Percentiles rank a stretch among this genome's conserved stretches.
These are phyloP conservation scores for Protomyces inouyei DNA, from an alignment of 1,139 yeast genomes.

Conservation along the genomic window DNA sequence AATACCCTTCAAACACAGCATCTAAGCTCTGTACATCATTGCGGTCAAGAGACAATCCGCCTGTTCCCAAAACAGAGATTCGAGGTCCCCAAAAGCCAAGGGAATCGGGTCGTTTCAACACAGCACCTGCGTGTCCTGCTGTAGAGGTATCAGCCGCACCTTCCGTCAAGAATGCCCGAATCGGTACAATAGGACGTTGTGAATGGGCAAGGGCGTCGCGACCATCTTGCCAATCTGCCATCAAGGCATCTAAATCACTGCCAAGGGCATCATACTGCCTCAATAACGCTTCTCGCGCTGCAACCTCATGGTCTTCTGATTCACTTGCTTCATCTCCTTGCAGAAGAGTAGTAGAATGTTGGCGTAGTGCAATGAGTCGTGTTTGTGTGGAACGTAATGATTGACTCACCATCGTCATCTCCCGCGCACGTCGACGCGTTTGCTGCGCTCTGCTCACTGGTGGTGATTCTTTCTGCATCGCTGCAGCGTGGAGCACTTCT, in stretches of 20 bases:
- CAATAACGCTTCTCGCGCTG: constrained; percentile 26
- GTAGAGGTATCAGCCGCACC: neutral
- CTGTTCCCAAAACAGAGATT: neutral
- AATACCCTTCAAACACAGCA: constrained; percentile 6
- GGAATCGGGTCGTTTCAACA: constrained; percentile 5
- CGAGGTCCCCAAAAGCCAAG: constrained; percentile 25
- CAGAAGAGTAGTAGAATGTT: constrained; percentile 32
- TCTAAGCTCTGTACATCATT: neutral
- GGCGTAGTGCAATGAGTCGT: constrained; percentile 39
- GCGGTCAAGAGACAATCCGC: neutral
- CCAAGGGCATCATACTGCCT: constrained; percentile 38
- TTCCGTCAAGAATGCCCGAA: neutral
- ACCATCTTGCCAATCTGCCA: constrained; percentile 39
- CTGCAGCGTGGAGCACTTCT: constrained; percentile 33
- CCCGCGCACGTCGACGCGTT: neutral
- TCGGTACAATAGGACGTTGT: neutral
- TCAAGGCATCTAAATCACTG: constrained; percentile 36
- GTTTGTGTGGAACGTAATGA: constrained; percentile 41
- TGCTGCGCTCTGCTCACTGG: neutral
- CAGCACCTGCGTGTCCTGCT: neutral
- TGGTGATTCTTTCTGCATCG: neutral
- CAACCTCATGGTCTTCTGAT: neutral
- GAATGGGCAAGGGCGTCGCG: constrained; percentile 12
- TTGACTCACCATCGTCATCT: constrained; percentile 32
- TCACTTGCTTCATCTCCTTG: constrained; percentile 31